Evolutionary conservation across 2,329 filamentous ascomycete species (phyloP), one percentile per base, ranked within the genome.

Genomic region (Dactylellina leptospora): DNA sequence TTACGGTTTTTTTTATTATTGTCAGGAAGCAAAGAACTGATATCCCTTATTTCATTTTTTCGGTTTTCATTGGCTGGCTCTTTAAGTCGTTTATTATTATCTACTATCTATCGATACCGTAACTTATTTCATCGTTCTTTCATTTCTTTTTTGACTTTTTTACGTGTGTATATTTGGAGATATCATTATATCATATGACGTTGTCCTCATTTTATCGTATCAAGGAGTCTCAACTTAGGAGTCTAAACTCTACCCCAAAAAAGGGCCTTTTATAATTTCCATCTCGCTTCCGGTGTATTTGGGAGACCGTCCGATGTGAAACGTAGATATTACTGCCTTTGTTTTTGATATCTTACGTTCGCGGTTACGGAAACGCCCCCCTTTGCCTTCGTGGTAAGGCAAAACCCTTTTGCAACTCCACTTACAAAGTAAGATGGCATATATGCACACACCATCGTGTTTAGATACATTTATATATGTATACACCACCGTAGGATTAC

Each of bases 121-220:
- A 30, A 28, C 59, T 40, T 38, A 42, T 33, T 25, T 56, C 33
- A 9, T 40, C 23, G 40, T 50, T 47, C n/a, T 40, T 50, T 40
- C 4, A 30, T 61, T 53, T 30, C 20, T 20, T 28, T 60, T 45
- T 22, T 33, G 28, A 33, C 5, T 11, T 33, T 11, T 11, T 33
- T 33, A 11, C 6, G 11, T 33, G 6, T 11, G 11, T 33, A 36
- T 18, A 5, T 25, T 20, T 40, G 16, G 25, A 22, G 27, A 40
- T 28, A 16, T 13, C 23, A 9, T 30, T n/a, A 36, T 56, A 66
- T 66, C 51, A 51, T 56, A 66, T 66, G 61, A 66, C 61, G 51
- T 58, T 66, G 51, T 66, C 61, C 61, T 66, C 61, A 66, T 66
- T n/a, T n/a, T 66, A 50, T 66, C 61, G 61, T 66, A 66, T 58